Evolutionary conservation across 1,284 basidiomycete genomes (phyloP), one percentile per base, ranked within the genome.

Genomic region (Ceratobasidium sp.): DNA sequence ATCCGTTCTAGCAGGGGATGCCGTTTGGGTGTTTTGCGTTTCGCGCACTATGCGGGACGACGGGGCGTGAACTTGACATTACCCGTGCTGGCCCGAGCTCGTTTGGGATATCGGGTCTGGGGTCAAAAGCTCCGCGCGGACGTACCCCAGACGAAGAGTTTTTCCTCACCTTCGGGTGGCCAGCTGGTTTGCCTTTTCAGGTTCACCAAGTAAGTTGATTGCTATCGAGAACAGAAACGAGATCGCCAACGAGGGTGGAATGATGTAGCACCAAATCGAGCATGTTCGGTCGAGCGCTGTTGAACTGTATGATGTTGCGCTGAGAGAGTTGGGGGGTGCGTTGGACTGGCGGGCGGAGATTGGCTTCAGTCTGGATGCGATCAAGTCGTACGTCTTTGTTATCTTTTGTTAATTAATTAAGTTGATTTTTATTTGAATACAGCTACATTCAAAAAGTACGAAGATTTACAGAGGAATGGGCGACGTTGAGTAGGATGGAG

Each of bases 211-310:
- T 64, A 28, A 18, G 60, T 64, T 32, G 43, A 6, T 60, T 39
- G 6, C 14, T 39, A 6, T 39, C 14, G 6, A 14, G 36, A n/a
- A n/a, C n/a, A 9, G 36, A 45, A 45, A 45, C 9, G 18, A 18
- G 18, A 8, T 10, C 9, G 43, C 9, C 16, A 39, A 45, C 16
- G 30, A 16, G 23, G 36, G 45, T 14, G 39, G 39, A 10, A 30
- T 60, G 58, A 41, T 23, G 41, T 64, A 64, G 60, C 60, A 64
- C 45, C 60, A 64, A 64, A 64, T 64, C 60, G 60, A 64, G 28
- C 60, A 64, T 36, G 43, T 64, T 26, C 41, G 60, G 18, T 8
- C 43, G 3, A 46, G 21, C 18, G 60, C 60, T 18, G 60, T 64
- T 26, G 43, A 64, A n/a, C 34, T 64, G 60, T 50, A 64, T 28